Base-by-base conservation (phyloP, 2,329 filamentous ascomycete genomes). In the Fusarium citri region DNA sequence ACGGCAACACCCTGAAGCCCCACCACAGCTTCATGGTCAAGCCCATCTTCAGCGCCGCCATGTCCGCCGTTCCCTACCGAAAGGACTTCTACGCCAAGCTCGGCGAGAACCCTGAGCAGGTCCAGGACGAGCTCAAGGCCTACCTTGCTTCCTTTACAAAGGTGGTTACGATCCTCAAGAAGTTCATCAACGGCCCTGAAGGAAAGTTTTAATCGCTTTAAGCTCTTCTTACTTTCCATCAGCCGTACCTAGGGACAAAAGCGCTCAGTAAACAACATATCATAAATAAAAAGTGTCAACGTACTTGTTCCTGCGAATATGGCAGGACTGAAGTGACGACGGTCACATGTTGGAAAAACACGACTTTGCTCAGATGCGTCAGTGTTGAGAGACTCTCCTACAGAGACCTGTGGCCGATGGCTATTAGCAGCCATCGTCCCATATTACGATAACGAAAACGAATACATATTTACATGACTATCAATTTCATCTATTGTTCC, bases 71-170 rank as follows among this genome's bases (percentile, higher is more conserved):
- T 73, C 96, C 96, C 3, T 97, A 98, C 86, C 89, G 95, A 74
- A 93, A 93, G 80, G 93, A 95, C 81, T 98, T 99, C 79, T 98
- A 98, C 80, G 82, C 82, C 71, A 97, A 98, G 88, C 86, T 99
- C 45, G 94, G 92, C 40, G 83, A 85, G 22, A 88, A 93, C 77
- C 81, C 87, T 41, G 82, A 78, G 30, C 88, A 91, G 80, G 91
- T 96, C 50, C 75, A 85, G 47, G 78, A 81, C 58, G 88, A 92
- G 77, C 80, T 98, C 76, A 82, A 85, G 73, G 82, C 84, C 69
- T 98, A 95, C 87, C 85, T 98, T 66, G 83, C 81, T n/a, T 89
- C 91, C 11, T 83, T 98, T 75, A 91, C 96, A 83, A 90, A 91
- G 80, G 86, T 91, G 73, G 90, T 98, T 50, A 83, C 74, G n/a